Conservation (phyloP, 495 filamentous ascomycete genomes). For the Penicillium angulare region DNA sequence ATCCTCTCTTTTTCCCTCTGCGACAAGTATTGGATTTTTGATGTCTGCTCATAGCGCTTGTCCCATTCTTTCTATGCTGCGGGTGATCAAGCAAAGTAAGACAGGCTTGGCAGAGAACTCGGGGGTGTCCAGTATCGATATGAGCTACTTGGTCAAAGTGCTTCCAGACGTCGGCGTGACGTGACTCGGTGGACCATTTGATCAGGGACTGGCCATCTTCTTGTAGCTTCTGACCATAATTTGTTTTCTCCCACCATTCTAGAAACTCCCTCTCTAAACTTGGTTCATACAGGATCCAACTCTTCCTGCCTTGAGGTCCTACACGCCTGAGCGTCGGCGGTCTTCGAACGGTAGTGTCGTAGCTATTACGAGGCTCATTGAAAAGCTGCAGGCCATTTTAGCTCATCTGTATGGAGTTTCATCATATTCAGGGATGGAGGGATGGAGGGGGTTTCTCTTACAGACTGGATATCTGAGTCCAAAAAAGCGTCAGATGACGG, state of each 20-base stretch:
- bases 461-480: conserved; percentile 1
- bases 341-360: neutral
- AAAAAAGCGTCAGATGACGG: neutral
- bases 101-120: neutral
- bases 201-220: conserved; percentile 1
- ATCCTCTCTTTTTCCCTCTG: neutral
- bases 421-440: neutral
- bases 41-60: conserved; percentile 1
- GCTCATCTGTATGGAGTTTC: neutral
- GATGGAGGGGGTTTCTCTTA: neutral
- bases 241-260: neutral
- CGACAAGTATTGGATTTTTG: conserved; percentile 3
- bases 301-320: conserved; percentile 1
- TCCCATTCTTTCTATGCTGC: conserved; percentile 3
- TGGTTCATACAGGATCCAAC: neutral
- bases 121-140: neutral
- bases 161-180: conserved; percentile 2
- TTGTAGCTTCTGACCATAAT: conserved; percentile 1
- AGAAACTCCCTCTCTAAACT: neutral
- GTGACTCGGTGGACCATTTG: conserved; percentile 4
- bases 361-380: neutral
- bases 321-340: neutral
- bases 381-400: neutral
- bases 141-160: conserved; percentile 7
- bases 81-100: conserved; percentile 6